These are phyloP conservation scores for Boletus fagicola DNA, from an alignment of 768 basidiomycete species.

Conservation along the genomic window DNA sequence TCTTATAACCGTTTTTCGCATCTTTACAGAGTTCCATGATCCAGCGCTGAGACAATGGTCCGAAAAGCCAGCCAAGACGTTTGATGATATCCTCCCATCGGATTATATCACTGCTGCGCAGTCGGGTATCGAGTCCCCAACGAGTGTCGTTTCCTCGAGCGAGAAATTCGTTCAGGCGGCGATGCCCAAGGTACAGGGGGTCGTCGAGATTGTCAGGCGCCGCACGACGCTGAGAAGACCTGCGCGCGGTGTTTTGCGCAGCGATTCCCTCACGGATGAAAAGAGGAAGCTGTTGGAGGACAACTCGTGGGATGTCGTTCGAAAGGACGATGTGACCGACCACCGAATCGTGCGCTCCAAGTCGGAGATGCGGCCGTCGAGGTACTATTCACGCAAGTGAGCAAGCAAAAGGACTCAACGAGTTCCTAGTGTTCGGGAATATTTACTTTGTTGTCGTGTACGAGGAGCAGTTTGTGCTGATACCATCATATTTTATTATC, in stretches of 20 bases:
- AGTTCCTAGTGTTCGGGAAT: not conserved
- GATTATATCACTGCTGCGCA: conserved; percentile 41
- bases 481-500: conserved; percentile 5
- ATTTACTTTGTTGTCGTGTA: not conserved
- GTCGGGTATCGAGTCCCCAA: conserved; percentile 17
- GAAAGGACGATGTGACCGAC: conserved; percentile 6
- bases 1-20: not conserved
- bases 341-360: conserved; percentile 23
- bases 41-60: conserved; percentile 26
- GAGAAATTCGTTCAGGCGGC: conserved; percentile 35
- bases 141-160: conserved; percentile 19
- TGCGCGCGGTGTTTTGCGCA: conserved; percentile 10
- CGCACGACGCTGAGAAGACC: conserved; percentile 14
- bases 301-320: conserved; percentile 15
- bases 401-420: not conserved
- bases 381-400: conserved; percentile 19
- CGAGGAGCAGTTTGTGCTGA: not conserved
- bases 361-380: conserved; percentile 26
- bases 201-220: conserved; percentile 32
- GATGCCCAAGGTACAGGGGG: conserved; percentile 41
- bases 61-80: conserved; percentile 35
- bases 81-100: conserved; percentile 48
- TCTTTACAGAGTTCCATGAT: conserved; percentile 23
- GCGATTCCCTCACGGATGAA: conserved; percentile 16
- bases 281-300: conserved; percentile 23